Conservation (phyloP, 164 flowering plant species). For the Chimonanthus salicifolius region DNA sequence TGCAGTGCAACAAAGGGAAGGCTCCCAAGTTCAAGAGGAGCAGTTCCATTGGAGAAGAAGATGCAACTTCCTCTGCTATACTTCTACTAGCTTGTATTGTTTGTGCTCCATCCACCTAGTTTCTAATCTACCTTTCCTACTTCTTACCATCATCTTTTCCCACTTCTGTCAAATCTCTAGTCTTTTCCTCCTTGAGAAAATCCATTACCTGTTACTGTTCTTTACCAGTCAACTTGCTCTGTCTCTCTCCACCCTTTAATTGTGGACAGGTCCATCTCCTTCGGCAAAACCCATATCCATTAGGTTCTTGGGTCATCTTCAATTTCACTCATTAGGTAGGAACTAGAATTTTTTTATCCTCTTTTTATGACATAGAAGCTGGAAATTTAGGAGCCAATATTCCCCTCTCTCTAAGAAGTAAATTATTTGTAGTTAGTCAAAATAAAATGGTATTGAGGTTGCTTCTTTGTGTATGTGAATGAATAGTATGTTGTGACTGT, state of each 20-base stretch:
- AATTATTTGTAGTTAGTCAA: no score
- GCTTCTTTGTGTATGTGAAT: no score
- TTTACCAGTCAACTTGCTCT: neutral
- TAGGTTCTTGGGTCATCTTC: neutral
- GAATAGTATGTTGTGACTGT: no score
- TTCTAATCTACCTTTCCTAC: neutral
- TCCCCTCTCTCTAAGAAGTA: no score
- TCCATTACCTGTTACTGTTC: neutral
- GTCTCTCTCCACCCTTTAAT: neutral
- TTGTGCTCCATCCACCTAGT: conserved; percentile 31
- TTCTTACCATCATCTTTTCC: neutral
- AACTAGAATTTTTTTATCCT: no score
- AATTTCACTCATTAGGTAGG: neutral
- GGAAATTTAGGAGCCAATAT: no score
- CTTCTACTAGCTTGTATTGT: conserved; percentile 80
- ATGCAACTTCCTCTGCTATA: conserved; percentile 74
- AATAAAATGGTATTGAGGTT: no score
- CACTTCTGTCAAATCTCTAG: neutral
- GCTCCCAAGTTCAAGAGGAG: conserved; percentile 69
- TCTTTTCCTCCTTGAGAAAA: neutral
- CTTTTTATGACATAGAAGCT: no score
- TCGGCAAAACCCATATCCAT: neutral
- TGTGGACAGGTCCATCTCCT: neutral
- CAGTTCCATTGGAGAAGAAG: conserved; percentile 52
- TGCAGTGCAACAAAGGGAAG: conserved; percentile 67